Base-by-base conservation (phyloP, 768 basidiomycete genomes). In the Suillus bovinus region DNA sequence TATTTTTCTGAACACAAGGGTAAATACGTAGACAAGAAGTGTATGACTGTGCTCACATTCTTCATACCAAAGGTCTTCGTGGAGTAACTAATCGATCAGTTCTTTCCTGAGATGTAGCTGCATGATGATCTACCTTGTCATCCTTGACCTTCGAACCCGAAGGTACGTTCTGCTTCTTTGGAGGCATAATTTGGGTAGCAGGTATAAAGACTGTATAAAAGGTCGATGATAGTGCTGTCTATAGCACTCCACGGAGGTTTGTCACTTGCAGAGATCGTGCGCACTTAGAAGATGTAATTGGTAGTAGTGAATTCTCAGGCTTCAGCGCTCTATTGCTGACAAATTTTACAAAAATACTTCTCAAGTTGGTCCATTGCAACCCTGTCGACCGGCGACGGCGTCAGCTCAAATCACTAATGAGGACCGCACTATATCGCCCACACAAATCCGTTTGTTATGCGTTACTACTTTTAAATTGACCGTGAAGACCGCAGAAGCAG, bases 61-160 rank as follows among this genome's bases (percentile, higher is more conserved):
- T 93, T 93, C 85, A 93, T 77, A 58, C 91, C 92, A 77, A 93
- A 93, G 59, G 92, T 94, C 91, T 93, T 76, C 61, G 59, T 63
- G 66, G 60, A 63, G 63, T 63, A 71, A 77, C 64, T 64, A 60
- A 67, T 66, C 67, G 72, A 64, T 71, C 67, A 76, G 68, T 71
- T 67, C 71, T 68, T 56, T 59, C 61, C 53, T 63, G 49, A 36
- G 55, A 58, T 62, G 53, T n/a, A 46, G 52, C 8, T 46, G 63
- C 65, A 59, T 64, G 56, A 63, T 67, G 39, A 69, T 74, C 70
- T 66, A 89, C 90, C 87, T 92, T 93, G 81, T 93, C 91, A 2
- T 90, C 90, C 75, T 89, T 89, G 69, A 86, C 83, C 73, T 91
- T 91, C 66, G 86, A 86, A 63, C 84, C 83, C 22, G 82, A 77